These are phyloP conservation scores for Tetrahymena malaccensis DNA, from an alignment of 73 alveolate genomes.

Conservation along the genomic window DNA sequence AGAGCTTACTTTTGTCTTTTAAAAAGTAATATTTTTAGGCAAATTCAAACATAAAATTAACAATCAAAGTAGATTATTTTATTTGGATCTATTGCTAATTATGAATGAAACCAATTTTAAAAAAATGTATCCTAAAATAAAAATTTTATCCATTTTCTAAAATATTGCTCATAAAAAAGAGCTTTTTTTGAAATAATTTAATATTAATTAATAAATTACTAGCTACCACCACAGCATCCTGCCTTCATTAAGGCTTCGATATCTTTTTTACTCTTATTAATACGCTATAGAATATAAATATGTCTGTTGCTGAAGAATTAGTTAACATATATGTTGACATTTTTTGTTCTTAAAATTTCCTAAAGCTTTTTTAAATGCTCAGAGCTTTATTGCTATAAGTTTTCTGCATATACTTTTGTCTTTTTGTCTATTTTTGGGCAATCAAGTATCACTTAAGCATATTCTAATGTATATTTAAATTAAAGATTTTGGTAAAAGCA, in stretches of 20 bases:
- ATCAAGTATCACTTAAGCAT: not conserved
- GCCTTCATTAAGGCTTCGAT: not conserved
- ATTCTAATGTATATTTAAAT: not conserved
- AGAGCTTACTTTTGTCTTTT: not conserved
- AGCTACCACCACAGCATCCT: not conserved
- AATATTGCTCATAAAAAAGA: too few relatives aligned
- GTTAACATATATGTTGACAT: not conserved
- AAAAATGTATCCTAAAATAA: too few relatives aligned
- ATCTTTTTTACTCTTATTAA: not conserved
- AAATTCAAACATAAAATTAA: too few relatives aligned
- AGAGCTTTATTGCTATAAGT: not conserved
- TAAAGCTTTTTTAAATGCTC: not conserved
- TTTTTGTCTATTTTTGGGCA: not conserved
- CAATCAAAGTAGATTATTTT: not conserved
- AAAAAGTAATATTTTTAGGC: not conserved
- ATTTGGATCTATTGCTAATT: too few relatives aligned
- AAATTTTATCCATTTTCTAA: too few relatives aligned
- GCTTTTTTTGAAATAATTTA: not conserved
- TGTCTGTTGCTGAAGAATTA: not conserved
- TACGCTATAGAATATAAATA: not conserved
- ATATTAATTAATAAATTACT: not conserved
- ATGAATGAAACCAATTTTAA: too few relatives aligned
- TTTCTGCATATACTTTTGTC: not conserved
- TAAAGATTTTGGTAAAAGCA: not conserved
- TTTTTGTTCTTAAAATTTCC: not conserved